phyloP scores from a whole-genome alignment of 345 rosid species.

The Eucalyptus coolabah region DNA sequence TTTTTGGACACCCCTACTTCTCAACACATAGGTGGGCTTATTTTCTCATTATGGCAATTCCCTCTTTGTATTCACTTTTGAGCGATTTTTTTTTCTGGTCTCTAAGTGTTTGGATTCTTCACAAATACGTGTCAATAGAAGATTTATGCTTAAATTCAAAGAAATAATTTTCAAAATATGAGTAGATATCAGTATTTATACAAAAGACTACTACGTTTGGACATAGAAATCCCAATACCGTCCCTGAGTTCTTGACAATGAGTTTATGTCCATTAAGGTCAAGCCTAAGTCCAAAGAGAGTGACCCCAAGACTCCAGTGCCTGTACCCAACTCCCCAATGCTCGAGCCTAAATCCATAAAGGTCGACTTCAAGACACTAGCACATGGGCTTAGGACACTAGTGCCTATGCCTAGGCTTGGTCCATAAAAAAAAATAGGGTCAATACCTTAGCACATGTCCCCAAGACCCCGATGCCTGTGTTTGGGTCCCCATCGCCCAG shows the following conservation, averaged over 20 bases:
- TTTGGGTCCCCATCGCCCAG: accelerated
- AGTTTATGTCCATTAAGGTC: not conserved
- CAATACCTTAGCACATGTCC: not conserved
- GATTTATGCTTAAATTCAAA: no score
- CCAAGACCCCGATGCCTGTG: not conserved
- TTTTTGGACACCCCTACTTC: no score
- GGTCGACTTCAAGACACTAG: not conserved
- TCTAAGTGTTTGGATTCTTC: no score
- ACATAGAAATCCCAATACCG: not conserved
- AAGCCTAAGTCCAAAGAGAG: not conserved
- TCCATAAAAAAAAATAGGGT: not conserved
- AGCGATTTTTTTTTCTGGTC: no score
- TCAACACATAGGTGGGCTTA: not conserved
- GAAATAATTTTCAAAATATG: no score
- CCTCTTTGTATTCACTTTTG: not conserved
- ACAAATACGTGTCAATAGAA: no score
- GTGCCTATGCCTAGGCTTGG: not conserved
- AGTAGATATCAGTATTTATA: no score
- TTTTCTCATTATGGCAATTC: not conserved
- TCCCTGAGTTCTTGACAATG: not conserved
- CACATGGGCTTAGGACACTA: not conserved
- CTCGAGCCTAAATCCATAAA: not conserved
- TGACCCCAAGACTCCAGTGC: not conserved
- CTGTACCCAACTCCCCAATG: accelerated
- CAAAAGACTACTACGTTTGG: no score